Percentiles rank a stretch among this genome's conserved stretches.
phyloP scores from a whole-genome alignment of 2,329 filamentous ascomycete species.

The Xylariaceae sp. region DNA sequence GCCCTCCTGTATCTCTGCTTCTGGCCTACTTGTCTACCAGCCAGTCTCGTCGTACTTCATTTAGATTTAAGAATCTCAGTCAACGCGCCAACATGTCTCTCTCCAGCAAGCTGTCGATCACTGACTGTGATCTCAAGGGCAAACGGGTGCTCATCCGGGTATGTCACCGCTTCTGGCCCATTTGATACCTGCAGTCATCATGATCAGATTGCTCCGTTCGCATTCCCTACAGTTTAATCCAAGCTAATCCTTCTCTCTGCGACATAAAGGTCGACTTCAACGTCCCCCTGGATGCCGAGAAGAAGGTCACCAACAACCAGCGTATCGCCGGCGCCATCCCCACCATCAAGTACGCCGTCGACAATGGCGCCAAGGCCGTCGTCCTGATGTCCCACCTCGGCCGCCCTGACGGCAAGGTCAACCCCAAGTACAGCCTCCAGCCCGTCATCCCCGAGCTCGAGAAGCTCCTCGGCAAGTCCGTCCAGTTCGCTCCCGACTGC shows the following conservation, averaged over 20 bases:
- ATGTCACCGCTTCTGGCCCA: conserved; percentile 36
- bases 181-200: background rate
- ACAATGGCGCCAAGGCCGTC: conserved; percentile 85
- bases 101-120: conserved; percentile 95
- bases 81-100: conserved; percentile 72
- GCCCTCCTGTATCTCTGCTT: conserved; percentile 4
- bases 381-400: conserved; percentile 98
- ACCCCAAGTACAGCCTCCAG: conserved; percentile 91
- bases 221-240: background rate
- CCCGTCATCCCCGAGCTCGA: conserved; percentile 87
- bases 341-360: conserved; percentile 90
- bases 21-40: conserved; percentile 17
- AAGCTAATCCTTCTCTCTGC: conserved; percentile 22
- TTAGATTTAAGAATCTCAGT: background rate
- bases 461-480: conserved; percentile 78
- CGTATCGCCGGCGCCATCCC: conserved; percentile 93
- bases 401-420: conserved; percentile 83
- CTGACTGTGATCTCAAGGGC: conserved; percentile 93
- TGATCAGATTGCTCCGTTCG: background rate
- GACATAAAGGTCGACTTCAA: conserved; percentile 89
- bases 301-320: conserved; percentile 96
- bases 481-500: conserved; percentile 84
- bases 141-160: conserved; percentile 98
- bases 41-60: background rate
- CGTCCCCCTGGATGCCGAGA: conserved; percentile 87